Evolutionary conservation across 2,329 filamentous ascomycete genomes (phyloP).

Genomic region (Xylaria sp.): DNA sequence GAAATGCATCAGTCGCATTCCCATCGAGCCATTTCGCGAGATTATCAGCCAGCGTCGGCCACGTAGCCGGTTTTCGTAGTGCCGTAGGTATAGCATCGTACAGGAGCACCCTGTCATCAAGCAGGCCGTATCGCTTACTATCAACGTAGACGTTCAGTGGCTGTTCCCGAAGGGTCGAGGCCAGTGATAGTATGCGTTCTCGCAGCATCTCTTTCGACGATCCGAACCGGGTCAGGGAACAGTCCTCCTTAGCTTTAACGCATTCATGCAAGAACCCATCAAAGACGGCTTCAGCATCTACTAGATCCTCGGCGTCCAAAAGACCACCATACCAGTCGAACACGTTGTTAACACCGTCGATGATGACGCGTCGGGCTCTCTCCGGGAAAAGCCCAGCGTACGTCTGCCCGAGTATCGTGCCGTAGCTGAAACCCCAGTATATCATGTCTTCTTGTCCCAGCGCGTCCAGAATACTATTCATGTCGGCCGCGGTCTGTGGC

Average conservation of each 20-base stretch:
- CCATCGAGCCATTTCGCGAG: slow-evolving; percentile 53
- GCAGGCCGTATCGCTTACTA: slow-evolving; percentile 52
- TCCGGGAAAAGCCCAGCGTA: slow-evolving; percentile 54
- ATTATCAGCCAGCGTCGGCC: slow-evolving; percentile 51
- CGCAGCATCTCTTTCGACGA: slow-evolving; percentile 52
- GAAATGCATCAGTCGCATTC: slow-evolving; percentile 54
- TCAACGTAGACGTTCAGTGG: slow-evolving; percentile 58
- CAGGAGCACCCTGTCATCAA: slow-evolving; percentile 53
- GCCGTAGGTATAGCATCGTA: slow-evolving; percentile 53
- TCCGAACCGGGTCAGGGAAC: slow-evolving; percentile 54
- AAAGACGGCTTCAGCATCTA: slow-evolving; percentile 58
- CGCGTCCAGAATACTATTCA: slow-evolving; percentile 61
- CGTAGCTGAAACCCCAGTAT: slow-evolving; percentile 57
- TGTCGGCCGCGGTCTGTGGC: slow-evolving; percentile 62
- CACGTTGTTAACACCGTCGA: slow-evolving; percentile 51
- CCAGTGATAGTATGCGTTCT: slow-evolving; percentile 49
- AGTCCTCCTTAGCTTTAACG: slow-evolving; percentile 59
- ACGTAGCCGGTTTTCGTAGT: slow-evolving; percentile 54
- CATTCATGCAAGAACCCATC: slow-evolving; percentile 59
- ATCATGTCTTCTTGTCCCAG: slow-evolving; percentile 53
- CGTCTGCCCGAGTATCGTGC: slow-evolving; percentile 55
- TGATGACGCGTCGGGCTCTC: slow-evolving; percentile 51
- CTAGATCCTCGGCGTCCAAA: slow-evolving; percentile 52
- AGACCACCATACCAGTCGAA: slow-evolving; percentile 56
- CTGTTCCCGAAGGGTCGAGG: slow-evolving; percentile 51